Percentiles rank a stretch among this genome's conserved stretches.
These are phyloP conservation scores for Boletellus ananiceps DNA, from an alignment of 768 basidiomycete genomes.

Conservation along the genomic window DNA sequence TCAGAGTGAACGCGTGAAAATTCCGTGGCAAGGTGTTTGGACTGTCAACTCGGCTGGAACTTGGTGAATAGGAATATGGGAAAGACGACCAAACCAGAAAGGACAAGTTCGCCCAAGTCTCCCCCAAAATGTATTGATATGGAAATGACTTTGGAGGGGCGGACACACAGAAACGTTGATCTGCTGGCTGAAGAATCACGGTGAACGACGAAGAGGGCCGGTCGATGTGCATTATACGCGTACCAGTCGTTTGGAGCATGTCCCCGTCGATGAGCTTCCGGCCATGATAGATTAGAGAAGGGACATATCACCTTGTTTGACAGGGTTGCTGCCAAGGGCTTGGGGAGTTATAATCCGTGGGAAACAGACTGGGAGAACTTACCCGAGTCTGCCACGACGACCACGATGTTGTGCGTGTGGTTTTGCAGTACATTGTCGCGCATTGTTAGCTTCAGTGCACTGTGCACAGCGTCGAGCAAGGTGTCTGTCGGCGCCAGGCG, in stretches of 20 bases:
- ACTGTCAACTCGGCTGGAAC: not conserved
- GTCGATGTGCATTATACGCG: constrained; percentile 56
- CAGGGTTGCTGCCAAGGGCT: no score
- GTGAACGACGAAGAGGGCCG: constrained; percentile 69
- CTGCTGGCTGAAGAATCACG: constrained; percentile 39
- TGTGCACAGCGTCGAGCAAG: no score
- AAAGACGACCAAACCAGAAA: constrained; percentile 30
- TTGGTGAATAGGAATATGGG: constrained; percentile 29
- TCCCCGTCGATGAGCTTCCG: constrained; percentile 56
- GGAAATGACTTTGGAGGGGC: constrained; percentile 50
- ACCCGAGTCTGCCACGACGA: no score
- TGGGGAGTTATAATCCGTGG: no score
- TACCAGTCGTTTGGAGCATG: constrained; percentile 48
- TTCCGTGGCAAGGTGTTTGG: not conserved
- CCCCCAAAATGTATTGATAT: constrained; percentile 61
- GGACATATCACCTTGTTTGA: constrained; percentile 44
- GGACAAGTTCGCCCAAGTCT: constrained; percentile 33
- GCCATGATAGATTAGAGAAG: constrained; percentile 54
- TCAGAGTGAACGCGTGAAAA: no score
- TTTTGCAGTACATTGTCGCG: no score
- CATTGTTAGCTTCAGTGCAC: no score
- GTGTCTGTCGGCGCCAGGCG: no score
- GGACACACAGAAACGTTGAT: constrained; percentile 56
- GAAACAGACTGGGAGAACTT: no score
- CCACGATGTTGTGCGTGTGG: no score